phyloP scores from a whole-genome alignment of 768 basidiomycete genomes.

The Hirschioporus abietinus region DNA sequence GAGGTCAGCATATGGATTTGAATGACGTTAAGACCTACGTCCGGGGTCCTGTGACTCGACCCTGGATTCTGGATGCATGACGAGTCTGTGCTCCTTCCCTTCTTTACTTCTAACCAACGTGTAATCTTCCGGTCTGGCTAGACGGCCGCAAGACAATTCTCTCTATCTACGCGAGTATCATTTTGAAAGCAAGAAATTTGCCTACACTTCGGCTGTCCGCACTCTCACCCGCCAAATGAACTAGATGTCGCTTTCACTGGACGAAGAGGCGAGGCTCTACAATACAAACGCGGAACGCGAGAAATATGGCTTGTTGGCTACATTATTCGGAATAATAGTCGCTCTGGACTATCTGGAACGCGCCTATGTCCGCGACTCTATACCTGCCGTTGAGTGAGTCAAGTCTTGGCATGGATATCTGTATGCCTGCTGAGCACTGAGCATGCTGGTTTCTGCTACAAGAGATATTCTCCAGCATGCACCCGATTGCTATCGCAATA shows the following conservation, averaged over 20 bases:
- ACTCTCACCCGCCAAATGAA: neutral
- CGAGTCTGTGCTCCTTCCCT: too few relatives aligned
- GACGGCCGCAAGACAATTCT: too few relatives aligned
- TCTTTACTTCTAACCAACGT: too few relatives aligned
- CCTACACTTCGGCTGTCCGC: too few relatives aligned
- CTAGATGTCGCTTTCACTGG: conserved; percentile 47
- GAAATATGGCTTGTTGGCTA: conserved; percentile 80
- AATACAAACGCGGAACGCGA: conserved; percentile 86
- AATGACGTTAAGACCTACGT: too few relatives aligned
- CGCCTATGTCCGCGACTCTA: conserved; percentile 91
- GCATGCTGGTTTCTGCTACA: neutral
- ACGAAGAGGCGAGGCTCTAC: conserved; percentile 90
- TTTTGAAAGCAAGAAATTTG: too few relatives aligned
- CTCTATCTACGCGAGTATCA: too few relatives aligned
- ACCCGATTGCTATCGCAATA: conserved; percentile 92
- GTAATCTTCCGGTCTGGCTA: too few relatives aligned
- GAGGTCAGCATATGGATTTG: too few relatives aligned
- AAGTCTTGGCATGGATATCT: neutral
- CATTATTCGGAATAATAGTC: conserved; percentile 87
- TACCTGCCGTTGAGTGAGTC: conserved; percentile 85
- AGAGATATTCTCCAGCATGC: conserved; percentile 96
- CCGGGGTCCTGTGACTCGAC: too few relatives aligned
- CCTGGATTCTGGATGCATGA: too few relatives aligned
- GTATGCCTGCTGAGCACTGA: neutral
- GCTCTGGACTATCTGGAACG: conserved; percentile 92